These are phyloP conservation scores for Arachnomyces sp. DNA, from an alignment of 2,329 filamentous ascomycete genomes.

Conservation along the genomic window DNA sequence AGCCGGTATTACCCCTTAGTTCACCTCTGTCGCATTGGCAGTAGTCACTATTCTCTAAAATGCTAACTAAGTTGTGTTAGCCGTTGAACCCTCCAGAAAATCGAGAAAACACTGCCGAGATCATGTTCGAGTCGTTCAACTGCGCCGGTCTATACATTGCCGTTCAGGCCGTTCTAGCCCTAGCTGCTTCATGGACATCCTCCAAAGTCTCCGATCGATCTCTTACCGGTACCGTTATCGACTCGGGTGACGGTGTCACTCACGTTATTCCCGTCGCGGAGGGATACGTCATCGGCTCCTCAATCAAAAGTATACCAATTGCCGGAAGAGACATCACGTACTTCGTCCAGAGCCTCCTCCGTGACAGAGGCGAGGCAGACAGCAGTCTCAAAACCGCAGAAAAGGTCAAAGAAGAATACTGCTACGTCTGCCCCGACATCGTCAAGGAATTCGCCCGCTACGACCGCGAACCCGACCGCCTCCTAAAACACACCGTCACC, in stretches of 20 bases:
- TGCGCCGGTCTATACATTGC: slow-evolving; percentile 98
- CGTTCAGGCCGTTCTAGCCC: slow-evolving; percentile 90
- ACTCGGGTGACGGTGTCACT: slow-evolving; percentile 96
- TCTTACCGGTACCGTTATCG: slow-evolving; percentile 93
- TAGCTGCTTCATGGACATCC: slow-evolving; percentile 96
- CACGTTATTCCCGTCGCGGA: slow-evolving; percentile 98
- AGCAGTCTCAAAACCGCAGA: slow-evolving; percentile 96
- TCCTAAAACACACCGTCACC: slow-evolving; percentile 80
- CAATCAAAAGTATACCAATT: slow-evolving; percentile 98
- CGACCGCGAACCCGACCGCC: slow-evolving; percentile 84
- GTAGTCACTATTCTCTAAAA: slow-evolving; percentile 1
- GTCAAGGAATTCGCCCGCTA: slow-evolving; percentile 96
- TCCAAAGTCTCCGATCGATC: slow-evolving; percentile 96
- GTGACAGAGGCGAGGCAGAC: slow-evolving; percentile 92
- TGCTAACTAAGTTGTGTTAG: slow-evolving; percentile 36
- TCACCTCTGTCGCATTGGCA: neutral
- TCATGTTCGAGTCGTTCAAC: slow-evolving; percentile 99
- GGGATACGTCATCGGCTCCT: slow-evolving; percentile 97
- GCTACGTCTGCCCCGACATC: slow-evolving; percentile 96
- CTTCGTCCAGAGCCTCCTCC: slow-evolving; percentile 91
- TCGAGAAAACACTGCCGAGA: slow-evolving; percentile 96
- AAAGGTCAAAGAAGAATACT: slow-evolving; percentile 97
- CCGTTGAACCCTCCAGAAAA: slow-evolving; percentile 97
- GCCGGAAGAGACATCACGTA: slow-evolving; percentile 97
- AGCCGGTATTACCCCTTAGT: slow-evolving; percentile 59